Evolutionary conservation across 495 filamentous ascomycete genomes (phyloP).

Genomic region (Penicillium antarcticum): DNA sequence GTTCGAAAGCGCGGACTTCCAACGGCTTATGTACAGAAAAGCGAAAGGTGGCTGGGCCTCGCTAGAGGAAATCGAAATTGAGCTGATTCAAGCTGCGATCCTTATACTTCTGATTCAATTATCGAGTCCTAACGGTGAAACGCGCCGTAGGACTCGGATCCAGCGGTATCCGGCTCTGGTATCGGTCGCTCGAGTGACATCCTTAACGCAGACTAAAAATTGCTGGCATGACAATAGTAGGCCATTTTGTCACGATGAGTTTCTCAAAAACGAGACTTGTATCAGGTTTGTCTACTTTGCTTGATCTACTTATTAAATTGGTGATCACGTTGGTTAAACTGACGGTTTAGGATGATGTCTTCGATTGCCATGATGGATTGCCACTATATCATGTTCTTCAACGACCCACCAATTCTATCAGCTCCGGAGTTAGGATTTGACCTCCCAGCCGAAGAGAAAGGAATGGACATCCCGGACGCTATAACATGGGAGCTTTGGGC

Average conservation of each 20-base stretch:
- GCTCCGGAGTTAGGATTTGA: conserved; percentile 11
- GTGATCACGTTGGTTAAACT: too few species aligned
- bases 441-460: conserved; percentile 15
- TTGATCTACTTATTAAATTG: too few species aligned
- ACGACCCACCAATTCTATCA: conserved; percentile 8
- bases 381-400: conserved; percentile 19
- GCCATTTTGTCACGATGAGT: background rate
- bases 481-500: conserved; percentile 9
- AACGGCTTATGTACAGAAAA: conserved; percentile 1
- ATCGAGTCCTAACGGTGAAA: conserved; percentile 5
- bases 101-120: conserved; percentile 13
- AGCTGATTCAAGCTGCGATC: conserved; percentile 12
- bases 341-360: conserved; percentile 8
- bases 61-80: background rate
- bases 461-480: conserved; percentile 9
- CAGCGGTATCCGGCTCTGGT: conserved; percentile 16
- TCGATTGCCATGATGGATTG: conserved; percentile 16
- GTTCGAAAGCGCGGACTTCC: conserved; percentile 7
- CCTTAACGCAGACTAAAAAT: conserved; percentile 5
- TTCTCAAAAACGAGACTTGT: conserved; percentile 7
- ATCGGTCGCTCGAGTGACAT: conserved; percentile 12
- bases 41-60: background rate
- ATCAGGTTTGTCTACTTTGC: conserved; percentile 5
- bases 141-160: conserved; percentile 10
- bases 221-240: conserved; percentile 1